Evolutionary conservation across 192 early-diverging fungal genomes (phyloP).

Genomic region (Entomortierella lignicola): DNA sequence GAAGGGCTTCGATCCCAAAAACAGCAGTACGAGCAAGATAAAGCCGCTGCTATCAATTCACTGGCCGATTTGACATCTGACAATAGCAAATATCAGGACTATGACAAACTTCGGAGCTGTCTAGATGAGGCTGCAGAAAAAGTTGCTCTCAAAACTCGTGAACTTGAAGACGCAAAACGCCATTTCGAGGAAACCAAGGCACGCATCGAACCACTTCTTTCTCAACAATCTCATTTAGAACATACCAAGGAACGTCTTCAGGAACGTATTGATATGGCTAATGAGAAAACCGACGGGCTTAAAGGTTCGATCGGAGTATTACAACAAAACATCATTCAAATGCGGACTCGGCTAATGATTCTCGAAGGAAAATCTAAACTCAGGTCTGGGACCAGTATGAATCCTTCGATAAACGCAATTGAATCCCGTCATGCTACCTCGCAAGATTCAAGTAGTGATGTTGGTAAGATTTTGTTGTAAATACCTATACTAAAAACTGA

Average conservation of each 20-base stretch:
- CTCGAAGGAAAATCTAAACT: constrained; percentile 6
- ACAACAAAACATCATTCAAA: constrained; percentile 17
- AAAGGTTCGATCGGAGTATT: constrained; percentile 7
- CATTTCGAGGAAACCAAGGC: constrained; percentile 5
- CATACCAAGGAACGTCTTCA: not conserved
- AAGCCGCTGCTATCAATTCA: not conserved
- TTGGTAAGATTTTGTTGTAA: not conserved
- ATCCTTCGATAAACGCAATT: not conserved
- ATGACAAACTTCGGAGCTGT: not conserved
- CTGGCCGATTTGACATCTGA: not conserved
- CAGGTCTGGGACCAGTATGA: too few relatives aligned
- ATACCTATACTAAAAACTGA: too few relatives aligned
- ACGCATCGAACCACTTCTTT: not conserved
- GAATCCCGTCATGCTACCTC: not conserved
- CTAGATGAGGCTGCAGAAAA: constrained; percentile 8
- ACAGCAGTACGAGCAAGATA: constrained; percentile 21
- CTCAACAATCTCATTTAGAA: not conserved
- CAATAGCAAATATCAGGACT: not conserved
- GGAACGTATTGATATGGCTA: not conserved
- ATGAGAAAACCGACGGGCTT: not conserved
- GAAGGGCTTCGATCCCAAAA: constrained; percentile 19
- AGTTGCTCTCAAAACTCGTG: constrained; percentile 9
- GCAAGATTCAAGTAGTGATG: not conserved
- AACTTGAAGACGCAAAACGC: constrained; percentile 16
- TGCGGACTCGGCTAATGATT: constrained; percentile 19